These are phyloP conservation scores for Tulasnella sp. DNA, from an alignment of 768 basidiomycete species.

Conservation along the genomic window DNA sequence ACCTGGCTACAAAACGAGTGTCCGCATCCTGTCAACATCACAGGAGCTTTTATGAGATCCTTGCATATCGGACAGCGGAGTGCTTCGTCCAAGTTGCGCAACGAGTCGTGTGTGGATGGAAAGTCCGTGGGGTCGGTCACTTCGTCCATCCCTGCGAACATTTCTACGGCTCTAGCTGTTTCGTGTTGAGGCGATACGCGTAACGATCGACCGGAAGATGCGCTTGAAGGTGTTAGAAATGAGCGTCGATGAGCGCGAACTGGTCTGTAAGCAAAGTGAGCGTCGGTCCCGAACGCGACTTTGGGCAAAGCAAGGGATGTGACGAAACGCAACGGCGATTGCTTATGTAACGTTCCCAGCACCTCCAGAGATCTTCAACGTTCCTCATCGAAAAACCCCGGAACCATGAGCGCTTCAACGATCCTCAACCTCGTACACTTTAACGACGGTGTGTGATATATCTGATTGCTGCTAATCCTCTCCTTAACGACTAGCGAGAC, in stretches of 20 bases:
- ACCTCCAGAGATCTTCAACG: not conserved
- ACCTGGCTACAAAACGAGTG: conserved; percentile 80
- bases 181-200: not conserved
- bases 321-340: not conserved
- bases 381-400: not conserved
- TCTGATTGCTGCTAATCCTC: not conserved
- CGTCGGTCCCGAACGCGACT: conserved; percentile 7
- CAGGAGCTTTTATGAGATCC: conserved; percentile 72
- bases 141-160: conserved; percentile 23
- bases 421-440: conserved; percentile 45
- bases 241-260: not conserved
- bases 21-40: conserved; percentile 67
- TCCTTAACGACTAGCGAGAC: not conserved
- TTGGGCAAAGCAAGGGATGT: not conserved
- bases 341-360: conserved; percentile 10
- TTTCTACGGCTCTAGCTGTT: not conserved
- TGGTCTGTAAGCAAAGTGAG: too few species aligned
- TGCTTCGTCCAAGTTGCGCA: conserved; percentile 64
- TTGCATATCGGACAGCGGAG: conserved; percentile 77
- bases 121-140: conserved; percentile 75
- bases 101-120: conserved; percentile 54
- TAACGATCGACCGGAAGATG: not conserved
- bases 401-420: conserved; percentile 9
- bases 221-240: not conserved
- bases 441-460: conserved; percentile 42